Evolutionary conservation across 208 protist species (phyloP).

Genomic region (Trypanosoma vivax): DNA sequence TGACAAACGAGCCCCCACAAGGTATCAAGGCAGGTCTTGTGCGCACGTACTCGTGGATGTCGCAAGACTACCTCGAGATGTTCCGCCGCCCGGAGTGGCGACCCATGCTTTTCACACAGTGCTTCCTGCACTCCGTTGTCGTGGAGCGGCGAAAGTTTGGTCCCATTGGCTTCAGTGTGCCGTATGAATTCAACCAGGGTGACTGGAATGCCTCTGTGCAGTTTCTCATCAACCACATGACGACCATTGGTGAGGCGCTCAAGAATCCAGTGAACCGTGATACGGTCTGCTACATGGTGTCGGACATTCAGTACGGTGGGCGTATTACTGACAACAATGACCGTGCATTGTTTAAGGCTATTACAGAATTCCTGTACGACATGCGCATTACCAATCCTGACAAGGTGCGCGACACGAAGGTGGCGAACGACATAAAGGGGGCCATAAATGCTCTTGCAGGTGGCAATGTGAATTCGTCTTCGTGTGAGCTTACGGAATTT

Average conservation of each 20-base stretch:
- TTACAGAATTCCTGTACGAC: conserved; percentile 93
- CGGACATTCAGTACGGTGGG: conserved; percentile 98
- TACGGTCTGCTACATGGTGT: conserved; percentile 96
- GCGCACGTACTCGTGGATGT: conserved; percentile 94
- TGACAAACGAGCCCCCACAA: conserved; percentile 97
- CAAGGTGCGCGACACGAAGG: conserved; percentile 69
- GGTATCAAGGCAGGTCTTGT: conserved; percentile 96
- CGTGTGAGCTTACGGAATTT: conserved; percentile 71
- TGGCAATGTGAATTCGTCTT: neutral
- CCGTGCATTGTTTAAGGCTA: conserved; percentile 96
- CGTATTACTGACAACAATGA: conserved; percentile 98
- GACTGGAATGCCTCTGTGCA: conserved; percentile 94
- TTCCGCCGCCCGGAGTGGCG: conserved; percentile 95
- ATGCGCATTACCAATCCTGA: conserved; percentile 87
- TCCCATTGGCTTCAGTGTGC: conserved; percentile 97
- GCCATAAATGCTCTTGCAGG: neutral
- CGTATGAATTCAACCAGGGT: conserved; percentile 98
- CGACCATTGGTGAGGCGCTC: conserved; percentile 92
- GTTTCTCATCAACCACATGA: conserved; percentile 98
- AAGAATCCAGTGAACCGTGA: conserved; percentile 91
- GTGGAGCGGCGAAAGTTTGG: conserved; percentile 98
- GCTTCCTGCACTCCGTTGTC: conserved; percentile 96
- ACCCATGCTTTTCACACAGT: conserved; percentile 94
- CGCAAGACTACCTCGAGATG: conserved; percentile 95
- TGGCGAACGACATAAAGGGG: conserved; percentile 2